A percentile compares a stretch with the other conserved stretches of the same genome.
Conservation (phyloP, 352 stramenopile genomes). For the Bremia lactucae region DNA sequence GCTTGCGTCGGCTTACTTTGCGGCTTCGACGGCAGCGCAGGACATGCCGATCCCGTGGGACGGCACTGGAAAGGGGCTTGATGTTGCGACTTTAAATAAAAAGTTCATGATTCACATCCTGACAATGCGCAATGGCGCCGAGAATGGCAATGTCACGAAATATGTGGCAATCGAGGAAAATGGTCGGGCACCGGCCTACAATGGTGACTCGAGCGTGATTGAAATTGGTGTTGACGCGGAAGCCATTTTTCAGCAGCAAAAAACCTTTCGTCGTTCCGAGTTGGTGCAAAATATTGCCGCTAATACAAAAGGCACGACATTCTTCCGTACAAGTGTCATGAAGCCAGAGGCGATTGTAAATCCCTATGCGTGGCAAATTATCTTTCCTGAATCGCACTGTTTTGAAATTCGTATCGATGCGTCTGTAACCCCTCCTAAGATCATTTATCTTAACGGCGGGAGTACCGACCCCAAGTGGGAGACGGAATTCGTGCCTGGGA, state of each 20-base stretch:
- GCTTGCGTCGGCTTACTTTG: not conserved
- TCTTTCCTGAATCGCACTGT: slow-evolving; percentile 30
- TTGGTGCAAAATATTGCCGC: slow-evolving; percentile 18
- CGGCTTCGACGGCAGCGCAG: not conserved
- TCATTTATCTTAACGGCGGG: slow-evolving; percentile 32
- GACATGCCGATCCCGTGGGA: slow-evolving; percentile 29
- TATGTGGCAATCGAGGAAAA: slow-evolving; percentile 27
- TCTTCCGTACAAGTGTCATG: slow-evolving; percentile 42
- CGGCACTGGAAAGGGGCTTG: slow-evolving; percentile 31
- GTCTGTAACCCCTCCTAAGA: slow-evolving; percentile 19
- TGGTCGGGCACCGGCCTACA: slow-evolving; percentile 32
- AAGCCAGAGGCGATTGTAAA: slow-evolving; percentile 31
- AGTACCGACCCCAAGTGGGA: slow-evolving; percentile 30
- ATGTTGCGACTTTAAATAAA: slow-evolving; percentile 25
- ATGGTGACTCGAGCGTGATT: slow-evolving; percentile 21
- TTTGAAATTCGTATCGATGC: slow-evolving; percentile 45
- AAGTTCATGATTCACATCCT: slow-evolving; percentile 53
- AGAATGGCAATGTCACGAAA: slow-evolving; percentile 23
- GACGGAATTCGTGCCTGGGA: slow-evolving; percentile 29
- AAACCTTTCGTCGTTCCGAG: slow-evolving; percentile 6
- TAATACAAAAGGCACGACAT: slow-evolving; percentile 23
- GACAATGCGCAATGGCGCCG: slow-evolving; percentile 29
- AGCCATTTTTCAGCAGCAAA: slow-evolving; percentile 9
- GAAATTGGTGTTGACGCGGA: slow-evolving; percentile 5
- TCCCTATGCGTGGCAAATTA: slow-evolving; percentile 14